phyloP scores from a whole-genome alignment of 345 rosid species.

The Sisymbrium irio region DNA sequence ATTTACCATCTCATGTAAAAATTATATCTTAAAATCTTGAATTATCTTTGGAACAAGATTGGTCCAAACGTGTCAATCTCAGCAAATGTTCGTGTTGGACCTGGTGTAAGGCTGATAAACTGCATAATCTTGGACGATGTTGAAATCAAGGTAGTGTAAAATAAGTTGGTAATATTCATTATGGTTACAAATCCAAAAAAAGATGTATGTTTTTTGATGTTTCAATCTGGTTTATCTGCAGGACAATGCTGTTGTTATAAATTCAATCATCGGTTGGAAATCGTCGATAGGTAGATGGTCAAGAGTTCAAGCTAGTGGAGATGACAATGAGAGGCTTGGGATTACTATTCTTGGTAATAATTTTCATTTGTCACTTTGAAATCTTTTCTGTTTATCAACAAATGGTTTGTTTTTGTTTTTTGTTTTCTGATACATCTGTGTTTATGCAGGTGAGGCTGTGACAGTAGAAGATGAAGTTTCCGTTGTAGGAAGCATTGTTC shows the following conservation, averaged over 20 bases:
- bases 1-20: background rate
- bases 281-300: slow-evolving; percentile 84
- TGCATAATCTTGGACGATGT: slow-evolving; percentile 81
- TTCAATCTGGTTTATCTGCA: slow-evolving; percentile 27
- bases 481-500: slow-evolving; percentile 73
- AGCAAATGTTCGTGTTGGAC: slow-evolving; percentile 84
- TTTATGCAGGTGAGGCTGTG: slow-evolving; percentile 76
- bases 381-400: background rate
- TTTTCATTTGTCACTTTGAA: background rate
- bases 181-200: background rate
- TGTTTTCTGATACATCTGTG: background rate
- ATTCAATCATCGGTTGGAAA: slow-evolving; percentile 80
- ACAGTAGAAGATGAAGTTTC: slow-evolving; percentile 76
- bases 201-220: background rate
- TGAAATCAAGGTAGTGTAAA: slow-evolving; percentile 48
- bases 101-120: slow-evolving; percentile 79
- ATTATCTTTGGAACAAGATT: slow-evolving; percentile 40
- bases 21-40: background rate
- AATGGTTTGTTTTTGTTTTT: background rate
- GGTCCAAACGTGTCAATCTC: slow-evolving; percentile 93
- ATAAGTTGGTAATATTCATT: background rate
- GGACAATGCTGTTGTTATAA: slow-evolving; percentile 77
- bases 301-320: slow-evolving; percentile 77
- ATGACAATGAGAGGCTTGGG: slow-evolving; percentile 68
- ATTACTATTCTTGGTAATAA: slow-evolving; percentile 69